Evolutionary conservation across 2,329 filamentous ascomycete species (phyloP).

Genomic region (Monilinia fructicola): DNA sequence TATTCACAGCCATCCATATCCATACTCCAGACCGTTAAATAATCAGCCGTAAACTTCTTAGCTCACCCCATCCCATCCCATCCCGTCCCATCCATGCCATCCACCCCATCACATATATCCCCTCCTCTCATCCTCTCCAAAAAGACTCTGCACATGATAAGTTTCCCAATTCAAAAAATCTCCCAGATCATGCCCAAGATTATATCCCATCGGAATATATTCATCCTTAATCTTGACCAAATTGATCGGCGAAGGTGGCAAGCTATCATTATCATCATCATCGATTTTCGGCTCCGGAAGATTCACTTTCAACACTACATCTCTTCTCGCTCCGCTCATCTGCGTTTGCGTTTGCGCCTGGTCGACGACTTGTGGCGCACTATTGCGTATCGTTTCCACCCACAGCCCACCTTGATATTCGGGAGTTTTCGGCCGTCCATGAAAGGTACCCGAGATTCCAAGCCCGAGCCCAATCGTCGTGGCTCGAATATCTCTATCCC

Average conservation of each 20-base stretch:
- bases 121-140: slow-evolving; percentile 18
- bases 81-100: not conserved
- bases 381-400: slow-evolving; percentile 5
- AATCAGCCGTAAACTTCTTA: too few relatives aligned
- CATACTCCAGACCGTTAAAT: too few relatives aligned
- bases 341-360: not conserved
- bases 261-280: slow-evolving; percentile 17
- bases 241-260: slow-evolving; percentile 36
- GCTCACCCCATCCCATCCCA: too few relatives aligned
- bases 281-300: slow-evolving; percentile 3
- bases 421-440: not conserved
- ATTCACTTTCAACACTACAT: slow-evolving; percentile 10
- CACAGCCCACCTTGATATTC: not conserved
- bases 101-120: slow-evolving; percentile 5
- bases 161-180: slow-evolving; percentile 59
- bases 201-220: slow-evolving; percentile 59
- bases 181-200: slow-evolving; percentile 57
- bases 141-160: slow-evolving; percentile 29
- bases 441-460: not conserved
- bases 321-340: not conserved
- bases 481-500: not conserved
- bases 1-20: too few relatives aligned
- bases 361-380: not conserved
- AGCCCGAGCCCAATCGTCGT: not conserved
- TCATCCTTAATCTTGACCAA: slow-evolving; percentile 34